These are phyloP conservation scores for Acanthamoeba culbertsoni DNA, from an alignment of 208 protist species.

Conservation along the genomic window DNA sequence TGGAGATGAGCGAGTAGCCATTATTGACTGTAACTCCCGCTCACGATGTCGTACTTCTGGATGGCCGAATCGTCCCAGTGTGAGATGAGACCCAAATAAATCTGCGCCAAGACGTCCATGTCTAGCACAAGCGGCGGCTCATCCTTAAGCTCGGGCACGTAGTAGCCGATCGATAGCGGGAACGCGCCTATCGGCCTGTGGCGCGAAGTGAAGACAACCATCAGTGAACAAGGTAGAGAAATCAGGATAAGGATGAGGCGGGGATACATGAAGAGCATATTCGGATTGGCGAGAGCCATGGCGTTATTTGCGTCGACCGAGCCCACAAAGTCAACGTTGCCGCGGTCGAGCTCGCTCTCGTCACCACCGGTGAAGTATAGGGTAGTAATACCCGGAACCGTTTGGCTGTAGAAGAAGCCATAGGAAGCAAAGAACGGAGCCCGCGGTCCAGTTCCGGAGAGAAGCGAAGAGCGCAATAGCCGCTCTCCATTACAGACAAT, in stretches of 20 bases:
- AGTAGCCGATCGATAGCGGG: neutral
- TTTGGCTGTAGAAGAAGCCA: neutral
- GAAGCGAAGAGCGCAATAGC: neutral
- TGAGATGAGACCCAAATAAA: neutral
- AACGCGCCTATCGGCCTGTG: neutral
- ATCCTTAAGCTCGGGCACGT: neutral
- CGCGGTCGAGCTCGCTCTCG: neutral
- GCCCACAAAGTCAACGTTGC: neutral
- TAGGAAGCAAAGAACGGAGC: neutral
- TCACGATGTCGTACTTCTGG: neutral
- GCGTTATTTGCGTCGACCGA: neutral
- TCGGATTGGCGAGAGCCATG: neutral
- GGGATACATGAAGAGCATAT: neutral
- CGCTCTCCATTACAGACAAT: neutral
- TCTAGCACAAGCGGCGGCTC: neutral
- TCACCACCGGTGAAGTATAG: neutral
- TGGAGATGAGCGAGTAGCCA: too few species aligned
- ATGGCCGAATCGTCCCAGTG: neutral
- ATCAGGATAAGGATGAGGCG: neutral
- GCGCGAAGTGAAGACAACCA: too few species aligned
- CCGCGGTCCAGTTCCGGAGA: neutral
- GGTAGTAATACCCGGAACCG: neutral
- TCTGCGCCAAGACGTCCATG: neutral
- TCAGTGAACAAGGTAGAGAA: neutral
- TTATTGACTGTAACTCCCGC: too few species aligned